Evolutionary conservation across 768 basidiomycete genomes (phyloP).

Genomic region (Hebeloma cylindrosporum): DNA sequence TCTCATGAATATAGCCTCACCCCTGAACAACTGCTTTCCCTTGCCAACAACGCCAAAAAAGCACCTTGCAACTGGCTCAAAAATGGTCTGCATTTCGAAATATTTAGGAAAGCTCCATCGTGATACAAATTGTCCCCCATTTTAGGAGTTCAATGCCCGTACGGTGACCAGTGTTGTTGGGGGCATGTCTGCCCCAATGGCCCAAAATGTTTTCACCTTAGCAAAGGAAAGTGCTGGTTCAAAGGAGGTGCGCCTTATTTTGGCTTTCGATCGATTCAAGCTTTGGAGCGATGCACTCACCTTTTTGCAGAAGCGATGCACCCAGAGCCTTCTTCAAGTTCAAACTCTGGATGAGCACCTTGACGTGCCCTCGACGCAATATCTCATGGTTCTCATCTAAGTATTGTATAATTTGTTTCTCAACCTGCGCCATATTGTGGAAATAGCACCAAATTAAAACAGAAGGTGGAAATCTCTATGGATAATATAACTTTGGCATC

Average conservation of each 20-base stretch:
- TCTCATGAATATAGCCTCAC: slow-evolving; percentile 78
- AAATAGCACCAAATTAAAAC: too few relatives aligned
- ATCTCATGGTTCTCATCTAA: too few relatives aligned
- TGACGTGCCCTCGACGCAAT: too few relatives aligned
- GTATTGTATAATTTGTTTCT: too few relatives aligned
- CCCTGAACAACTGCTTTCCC: slow-evolving; percentile 65
- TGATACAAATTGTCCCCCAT: neutral
- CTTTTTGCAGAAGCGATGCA: slow-evolving; percentile 44
- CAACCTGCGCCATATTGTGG: too few relatives aligned
- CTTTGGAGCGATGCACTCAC: neutral
- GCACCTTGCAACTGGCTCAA: slow-evolving; percentile 85
- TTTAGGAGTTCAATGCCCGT: slow-evolving; percentile 71
- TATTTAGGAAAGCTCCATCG: neutral
- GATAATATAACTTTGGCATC: too few relatives aligned
- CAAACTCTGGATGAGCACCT: neutral
- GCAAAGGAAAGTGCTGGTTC: slow-evolving; percentile 87
- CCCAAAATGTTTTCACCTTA: slow-evolving; percentile 66
- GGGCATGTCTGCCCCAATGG: slow-evolving; percentile 83
- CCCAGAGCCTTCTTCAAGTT: slow-evolving; percentile 26
- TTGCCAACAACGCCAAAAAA: slow-evolving; percentile 79
- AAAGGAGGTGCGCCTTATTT: slow-evolving; percentile 55
- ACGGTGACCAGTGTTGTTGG: slow-evolving; percentile 77
- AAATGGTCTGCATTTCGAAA: slow-evolving; percentile 49
- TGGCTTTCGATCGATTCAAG: neutral
- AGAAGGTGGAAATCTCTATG: slow-evolving; percentile 17